Percentiles rank a stretch among this genome's conserved stretches.
These are phyloP conservation scores for Penicillium simplicissimum DNA, from an alignment of 495 filamentous ascomycete species.

Conservation along the genomic window DNA sequence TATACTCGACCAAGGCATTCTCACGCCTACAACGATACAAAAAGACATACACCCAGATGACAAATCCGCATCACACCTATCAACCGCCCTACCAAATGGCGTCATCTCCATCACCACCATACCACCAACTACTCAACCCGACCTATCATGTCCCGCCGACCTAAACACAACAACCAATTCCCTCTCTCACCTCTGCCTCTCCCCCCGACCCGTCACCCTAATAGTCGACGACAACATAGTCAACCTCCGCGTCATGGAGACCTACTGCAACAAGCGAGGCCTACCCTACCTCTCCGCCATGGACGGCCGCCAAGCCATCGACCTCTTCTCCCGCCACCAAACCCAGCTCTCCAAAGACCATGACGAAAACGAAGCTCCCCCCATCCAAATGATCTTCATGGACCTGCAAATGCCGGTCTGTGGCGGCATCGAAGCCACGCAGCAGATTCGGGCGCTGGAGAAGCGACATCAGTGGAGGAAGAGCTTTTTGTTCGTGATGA, in stretches of 20 bases:
- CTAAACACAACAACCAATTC: neutral
- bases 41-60: neutral
- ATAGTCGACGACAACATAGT: slow-evolving; percentile 22
- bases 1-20: neutral
- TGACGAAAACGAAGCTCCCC: neutral
- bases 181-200: neutral
- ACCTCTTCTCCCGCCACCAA: slow-evolving; percentile 11
- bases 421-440: slow-evolving; percentile 84
- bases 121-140: neutral
- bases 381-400: slow-evolving; percentile 81
- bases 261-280: slow-evolving; percentile 15
- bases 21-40: neutral
- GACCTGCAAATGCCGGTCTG: slow-evolving; percentile 91
- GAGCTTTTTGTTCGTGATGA: slow-evolving; percentile 14
- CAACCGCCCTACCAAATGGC: neutral
- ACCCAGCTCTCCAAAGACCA: neutral
- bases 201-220: slow-evolving; percentile 6
- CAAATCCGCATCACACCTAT: neutral
- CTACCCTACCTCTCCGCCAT: slow-evolving; percentile 13
- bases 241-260: slow-evolving; percentile 22
- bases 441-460: slow-evolving; percentile 81
- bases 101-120: neutral
- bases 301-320: slow-evolving; percentile 14
- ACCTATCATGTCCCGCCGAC: neutral
- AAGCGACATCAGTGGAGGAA: slow-evolving; percentile 54